These are phyloP conservation scores for Alternaria alternata DNA, from an alignment of 2,329 filamentous ascomycete genomes.

Conservation along the genomic window DNA sequence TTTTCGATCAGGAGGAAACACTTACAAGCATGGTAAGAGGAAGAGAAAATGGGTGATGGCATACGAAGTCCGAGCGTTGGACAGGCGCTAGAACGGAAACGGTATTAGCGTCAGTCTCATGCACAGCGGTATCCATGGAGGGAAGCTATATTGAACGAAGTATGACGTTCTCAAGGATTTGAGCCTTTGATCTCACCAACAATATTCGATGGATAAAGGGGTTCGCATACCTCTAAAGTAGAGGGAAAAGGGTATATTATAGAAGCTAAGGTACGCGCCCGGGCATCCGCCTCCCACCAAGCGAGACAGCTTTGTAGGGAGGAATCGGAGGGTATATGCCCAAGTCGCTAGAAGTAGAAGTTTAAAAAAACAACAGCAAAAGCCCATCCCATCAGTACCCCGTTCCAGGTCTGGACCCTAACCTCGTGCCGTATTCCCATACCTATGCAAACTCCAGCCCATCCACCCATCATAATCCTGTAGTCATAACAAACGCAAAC, in stretches of 20 bases:
- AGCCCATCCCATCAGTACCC: neutral
- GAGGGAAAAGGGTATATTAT: constrained; percentile 12
- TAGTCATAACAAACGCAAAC: neutral
- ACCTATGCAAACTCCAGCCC: neutral
- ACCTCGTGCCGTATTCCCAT: neutral
- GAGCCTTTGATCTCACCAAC: neutral
- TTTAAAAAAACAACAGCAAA: neutral
- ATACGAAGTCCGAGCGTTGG: neutral
- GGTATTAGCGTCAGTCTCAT: neutral
- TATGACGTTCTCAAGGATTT: neutral
- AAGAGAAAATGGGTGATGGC: neutral
- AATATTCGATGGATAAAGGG: too few relatives aligned
- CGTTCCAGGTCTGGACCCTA: neutral
- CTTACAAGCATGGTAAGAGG: neutral
- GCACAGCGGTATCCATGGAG: neutral
- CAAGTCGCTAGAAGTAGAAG: neutral
- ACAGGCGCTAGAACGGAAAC: neutral
- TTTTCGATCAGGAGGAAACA: neutral
- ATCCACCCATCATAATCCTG: neutral
- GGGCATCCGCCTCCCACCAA: constrained; percentile 15
- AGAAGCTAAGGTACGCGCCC: constrained; percentile 2
- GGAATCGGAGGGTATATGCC: constrained; percentile 23
- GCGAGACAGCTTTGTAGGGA: constrained; percentile 13
- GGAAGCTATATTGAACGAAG: neutral
- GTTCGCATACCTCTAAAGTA: neutral